These are phyloP conservation scores for Sporobolomyces roseus DNA, from an alignment of 768 basidiomycete species.

Conservation along the genomic window DNA sequence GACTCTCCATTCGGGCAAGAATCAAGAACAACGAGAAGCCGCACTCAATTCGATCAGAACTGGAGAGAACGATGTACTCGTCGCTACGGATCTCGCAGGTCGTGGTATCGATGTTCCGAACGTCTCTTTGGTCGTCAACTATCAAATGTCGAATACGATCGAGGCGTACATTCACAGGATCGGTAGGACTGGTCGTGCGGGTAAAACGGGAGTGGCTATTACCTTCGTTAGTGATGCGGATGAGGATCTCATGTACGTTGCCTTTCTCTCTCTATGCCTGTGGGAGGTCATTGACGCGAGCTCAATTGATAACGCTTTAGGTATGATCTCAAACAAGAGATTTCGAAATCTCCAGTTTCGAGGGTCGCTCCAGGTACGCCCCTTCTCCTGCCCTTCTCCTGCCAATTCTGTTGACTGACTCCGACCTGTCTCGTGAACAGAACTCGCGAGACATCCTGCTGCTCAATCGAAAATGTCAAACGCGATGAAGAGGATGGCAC, in stretches of 20 bases:
- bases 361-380: constrained; percentile 61
- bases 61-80: constrained; percentile 81
- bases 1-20: constrained; percentile 94
- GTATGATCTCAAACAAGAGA: constrained; percentile 96
- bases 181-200: constrained; percentile 96
- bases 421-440: not conserved
- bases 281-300: not conserved
- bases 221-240: constrained; percentile 95
- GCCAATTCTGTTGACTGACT: not conserved
- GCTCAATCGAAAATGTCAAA: constrained; percentile 33
- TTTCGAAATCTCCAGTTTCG: constrained; percentile 86
- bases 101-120: constrained; percentile 99
- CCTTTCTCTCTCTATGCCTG: not conserved
- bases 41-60: constrained; percentile 78
- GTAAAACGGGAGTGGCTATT: constrained; percentile 86
- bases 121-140: constrained; percentile 93
- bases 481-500: constrained; percentile 21
- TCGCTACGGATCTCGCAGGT: constrained; percentile 95
- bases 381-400: not conserved
- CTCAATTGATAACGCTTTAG: constrained; percentile 49
- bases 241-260: constrained; percentile 74
- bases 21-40: constrained; percentile 93
- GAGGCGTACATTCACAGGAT: constrained; percentile 98
- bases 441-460: constrained; percentile 30
- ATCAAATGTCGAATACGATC: constrained; percentile 93